A percentile compares a stretch with the other conserved stretches of the same genome.
These are phyloP conservation scores for Kodamaea ohmeri DNA, from an alignment of 1,139 yeast species.

Conservation along the genomic window DNA sequence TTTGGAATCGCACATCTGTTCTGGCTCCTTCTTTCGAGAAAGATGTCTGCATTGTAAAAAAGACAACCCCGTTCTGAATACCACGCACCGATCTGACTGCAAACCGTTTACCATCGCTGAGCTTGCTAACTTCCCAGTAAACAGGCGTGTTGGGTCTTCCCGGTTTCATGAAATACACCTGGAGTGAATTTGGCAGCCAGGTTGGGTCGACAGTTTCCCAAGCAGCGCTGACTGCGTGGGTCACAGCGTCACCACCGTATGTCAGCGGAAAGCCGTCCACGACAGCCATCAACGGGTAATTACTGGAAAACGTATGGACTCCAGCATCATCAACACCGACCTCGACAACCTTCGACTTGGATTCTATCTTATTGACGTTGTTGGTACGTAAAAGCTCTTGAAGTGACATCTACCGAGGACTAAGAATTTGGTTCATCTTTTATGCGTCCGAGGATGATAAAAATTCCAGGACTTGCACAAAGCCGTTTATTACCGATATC, in stretches of 20 bases:
- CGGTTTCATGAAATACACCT: conserved; percentile 40
- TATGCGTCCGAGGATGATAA: not conserved
- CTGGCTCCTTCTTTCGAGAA: conserved; percentile 30
- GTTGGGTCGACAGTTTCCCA: conserved; percentile 33
- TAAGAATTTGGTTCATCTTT: not conserved
- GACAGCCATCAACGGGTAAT: conserved; percentile 37
- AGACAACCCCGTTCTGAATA: conserved; percentile 32
- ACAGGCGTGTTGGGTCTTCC: conserved; percentile 31
- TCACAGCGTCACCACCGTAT: conserved; percentile 42
- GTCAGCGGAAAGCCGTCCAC: conserved; percentile 33
- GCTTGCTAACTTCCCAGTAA: conserved; percentile 34
- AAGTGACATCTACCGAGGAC: conserved; percentile 11
- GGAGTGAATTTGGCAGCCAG: conserved; percentile 39
- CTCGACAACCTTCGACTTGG: conserved; percentile 20
- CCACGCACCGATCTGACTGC: conserved; percentile 36
- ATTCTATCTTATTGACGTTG: conserved; percentile 22
- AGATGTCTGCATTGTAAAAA: conserved; percentile 32
- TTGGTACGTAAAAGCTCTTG: conserved; percentile 20
- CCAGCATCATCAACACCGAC: conserved; percentile 9
- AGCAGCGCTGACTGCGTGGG: conserved; percentile 38
- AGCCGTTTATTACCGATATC: no score
- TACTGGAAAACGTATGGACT: conserved; percentile 24
- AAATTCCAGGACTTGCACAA: no score
- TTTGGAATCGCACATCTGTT: conserved; percentile 25
- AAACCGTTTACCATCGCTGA: conserved; percentile 36